phyloP scores from a whole-genome alignment of 176 grass and related monocot genomes.

The Tuctoria greenei region DNA sequence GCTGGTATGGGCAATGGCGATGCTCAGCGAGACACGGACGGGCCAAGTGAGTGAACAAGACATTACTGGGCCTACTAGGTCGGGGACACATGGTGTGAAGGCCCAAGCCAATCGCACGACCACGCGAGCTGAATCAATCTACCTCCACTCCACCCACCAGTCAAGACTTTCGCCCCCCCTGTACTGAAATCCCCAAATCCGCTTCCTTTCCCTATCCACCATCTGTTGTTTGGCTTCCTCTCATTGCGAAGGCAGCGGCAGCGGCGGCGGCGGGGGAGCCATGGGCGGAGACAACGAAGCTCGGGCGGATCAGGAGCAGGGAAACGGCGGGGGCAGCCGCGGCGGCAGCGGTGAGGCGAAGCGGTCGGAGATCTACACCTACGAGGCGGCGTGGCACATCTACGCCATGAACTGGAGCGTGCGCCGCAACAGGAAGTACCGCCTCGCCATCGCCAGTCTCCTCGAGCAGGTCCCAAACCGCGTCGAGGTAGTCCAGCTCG shows the following conservation, averaged over 20 bases:
- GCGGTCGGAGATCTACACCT: conserved; percentile 99
- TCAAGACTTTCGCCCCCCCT: neutral
- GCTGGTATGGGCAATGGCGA: too few relatives aligned
- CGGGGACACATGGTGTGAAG: too few relatives aligned
- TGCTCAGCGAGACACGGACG: too few relatives aligned
- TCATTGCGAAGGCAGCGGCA: neutral
- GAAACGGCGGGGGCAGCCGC: conserved; percentile 13
- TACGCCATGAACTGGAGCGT: conserved; percentile 99
- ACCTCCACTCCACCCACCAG: too few relatives aligned
- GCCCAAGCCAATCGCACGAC: too few relatives aligned
- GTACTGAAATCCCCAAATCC: conserved; percentile 23
- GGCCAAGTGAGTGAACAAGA: too few relatives aligned
- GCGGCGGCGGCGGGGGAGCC: neutral
- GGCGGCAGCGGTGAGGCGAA: conserved; percentile 56
- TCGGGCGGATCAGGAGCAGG: conserved; percentile 51
- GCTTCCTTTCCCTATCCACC: too few relatives aligned
- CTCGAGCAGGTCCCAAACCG: conserved; percentile 73
- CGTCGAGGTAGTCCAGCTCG: conserved; percentile 93
- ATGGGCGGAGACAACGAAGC: conserved; percentile 51
- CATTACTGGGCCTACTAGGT: too few relatives aligned
- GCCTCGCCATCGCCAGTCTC: conserved; percentile 89
- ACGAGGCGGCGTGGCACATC: conserved; percentile 94
- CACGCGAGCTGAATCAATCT: neutral
- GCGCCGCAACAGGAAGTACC: conserved; percentile 96
- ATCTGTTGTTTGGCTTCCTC: too few relatives aligned